phyloP scores from a whole-genome alignment of 768 basidiomycete species.

The Tubosaeta sp. region DNA sequence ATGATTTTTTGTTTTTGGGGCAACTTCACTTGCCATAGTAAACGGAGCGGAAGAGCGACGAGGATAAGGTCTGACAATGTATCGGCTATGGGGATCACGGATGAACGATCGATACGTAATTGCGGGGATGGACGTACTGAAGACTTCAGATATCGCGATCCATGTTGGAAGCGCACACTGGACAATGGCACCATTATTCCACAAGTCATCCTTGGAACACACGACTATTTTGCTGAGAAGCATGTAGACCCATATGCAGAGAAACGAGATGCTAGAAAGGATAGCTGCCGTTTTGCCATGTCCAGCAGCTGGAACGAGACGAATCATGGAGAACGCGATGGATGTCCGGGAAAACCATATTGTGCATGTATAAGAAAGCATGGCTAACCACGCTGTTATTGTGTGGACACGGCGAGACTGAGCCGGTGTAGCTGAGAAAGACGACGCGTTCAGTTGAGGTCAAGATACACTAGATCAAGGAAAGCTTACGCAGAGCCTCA shows the following conservation, averaged over 20 bases:
- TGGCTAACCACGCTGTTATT: slow-evolving; percentile 17
- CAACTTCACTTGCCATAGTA: slow-evolving; percentile 41
- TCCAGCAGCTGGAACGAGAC: slow-evolving; percentile 19
- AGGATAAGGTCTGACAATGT: slow-evolving; percentile 43
- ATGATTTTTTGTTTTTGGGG: slow-evolving; percentile 39
- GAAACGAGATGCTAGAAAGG: slow-evolving; percentile 6
- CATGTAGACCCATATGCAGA: slow-evolving; percentile 19
- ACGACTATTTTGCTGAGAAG: slow-evolving; percentile 31
- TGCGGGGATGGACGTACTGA: slow-evolving; percentile 35
- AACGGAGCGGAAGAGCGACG: slow-evolving; percentile 40
- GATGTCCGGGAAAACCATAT: slow-evolving; percentile 29
- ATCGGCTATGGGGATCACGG: slow-evolving; percentile 35
- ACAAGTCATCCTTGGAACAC: slow-evolving; percentile 35
- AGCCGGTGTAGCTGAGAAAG: slow-evolving; percentile 23
- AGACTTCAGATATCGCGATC: slow-evolving; percentile 50
- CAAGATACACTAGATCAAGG: background rate
- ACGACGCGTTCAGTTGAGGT: slow-evolving; percentile 1
- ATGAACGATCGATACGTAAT: background rate
- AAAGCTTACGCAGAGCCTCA: slow-evolving; percentile 10
- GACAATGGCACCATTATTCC: slow-evolving; percentile 35
- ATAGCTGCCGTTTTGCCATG: background rate
- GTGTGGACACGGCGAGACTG: slow-evolving; percentile 16
- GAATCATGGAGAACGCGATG: slow-evolving; percentile 21
- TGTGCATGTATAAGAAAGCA: slow-evolving; percentile 19
- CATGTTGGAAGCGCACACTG: slow-evolving; percentile 43